Evolutionary conservation across 75 land plant genomes (phyloP).

Genomic region (Ceratopteris richardii): DNA sequence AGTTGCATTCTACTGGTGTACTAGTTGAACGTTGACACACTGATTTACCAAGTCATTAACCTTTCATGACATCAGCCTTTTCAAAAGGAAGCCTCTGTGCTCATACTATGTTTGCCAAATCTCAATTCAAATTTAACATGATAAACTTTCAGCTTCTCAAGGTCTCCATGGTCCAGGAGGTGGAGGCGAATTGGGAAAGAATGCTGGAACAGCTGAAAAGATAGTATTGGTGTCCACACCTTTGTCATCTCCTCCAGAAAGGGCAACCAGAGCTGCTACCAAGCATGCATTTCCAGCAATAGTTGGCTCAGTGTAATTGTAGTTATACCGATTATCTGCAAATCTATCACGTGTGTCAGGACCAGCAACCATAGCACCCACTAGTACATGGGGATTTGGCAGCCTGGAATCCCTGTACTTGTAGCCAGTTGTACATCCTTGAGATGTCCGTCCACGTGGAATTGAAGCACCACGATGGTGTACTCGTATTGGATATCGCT

Average conservation of each 20-base stretch:
- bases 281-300: slow-evolving; percentile 79
- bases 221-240: slow-evolving; percentile 64
- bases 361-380: slow-evolving; percentile 77
- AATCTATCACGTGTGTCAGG: slow-evolving; percentile 52
- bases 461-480: slow-evolving; percentile 79
- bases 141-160: slow-evolving; percentile 16
- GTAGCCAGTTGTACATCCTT: slow-evolving; percentile 54
- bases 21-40: no score
- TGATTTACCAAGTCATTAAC: no score
- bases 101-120: no score
- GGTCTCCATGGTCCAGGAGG: slow-evolving; percentile 81
- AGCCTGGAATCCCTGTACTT: slow-evolving; percentile 28
- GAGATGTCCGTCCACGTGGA: slow-evolving; percentile 37
- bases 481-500: slow-evolving; percentile 49
- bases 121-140: no score
- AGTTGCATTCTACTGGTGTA: no score
- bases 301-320: slow-evolving; percentile 59
- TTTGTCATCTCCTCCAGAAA: slow-evolving; percentile 41
- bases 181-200: slow-evolving; percentile 48
- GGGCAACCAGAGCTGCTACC: slow-evolving; percentile 63
- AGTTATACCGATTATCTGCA: slow-evolving; percentile 34
- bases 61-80: no score
- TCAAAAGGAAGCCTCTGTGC: no score
- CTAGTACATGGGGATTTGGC: slow-evolving; percentile 50
- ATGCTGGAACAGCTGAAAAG: slow-evolving; percentile 68